Percentiles rank a stretch among this genome's conserved stretches.
Conservation (phyloP, 306 rosid species). For the Trifolium subterraneum region DNA sequence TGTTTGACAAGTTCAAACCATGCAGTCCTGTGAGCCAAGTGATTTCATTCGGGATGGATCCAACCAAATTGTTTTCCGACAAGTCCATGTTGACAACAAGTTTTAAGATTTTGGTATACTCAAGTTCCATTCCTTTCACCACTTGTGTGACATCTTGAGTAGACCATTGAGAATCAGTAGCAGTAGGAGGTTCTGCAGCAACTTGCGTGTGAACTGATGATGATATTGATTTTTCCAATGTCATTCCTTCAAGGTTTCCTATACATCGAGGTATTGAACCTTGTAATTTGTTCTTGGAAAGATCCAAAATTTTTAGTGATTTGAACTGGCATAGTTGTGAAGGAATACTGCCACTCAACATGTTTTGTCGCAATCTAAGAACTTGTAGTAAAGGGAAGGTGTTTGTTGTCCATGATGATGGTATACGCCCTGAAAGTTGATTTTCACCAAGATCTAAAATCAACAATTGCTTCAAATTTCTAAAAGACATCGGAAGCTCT, state of each 20-base stretch:
- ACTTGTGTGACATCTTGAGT: background rate
- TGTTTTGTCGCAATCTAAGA: slow-evolving; percentile 37
- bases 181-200: background rate
- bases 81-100: slow-evolving; percentile 28
- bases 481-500: background rate
- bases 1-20: slow-evolving; percentile 25
- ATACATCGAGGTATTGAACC: slow-evolving; percentile 40
- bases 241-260: slow-evolving; percentile 33
- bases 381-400: background rate
- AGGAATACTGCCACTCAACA: slow-evolving; percentile 26
- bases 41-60: slow-evolving; percentile 19
- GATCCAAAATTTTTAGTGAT: slow-evolving; percentile 26
- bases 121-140: slow-evolving; percentile 23
- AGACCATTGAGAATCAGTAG: background rate
- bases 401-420: slow-evolving; percentile 15
- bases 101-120: slow-evolving; percentile 1
- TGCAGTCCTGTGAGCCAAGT: slow-evolving; percentile 10
- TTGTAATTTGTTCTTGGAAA: slow-evolving; percentile 15
- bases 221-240: background rate
- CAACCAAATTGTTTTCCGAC: slow-evolving; percentile 34
- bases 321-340: slow-evolving; percentile 26
- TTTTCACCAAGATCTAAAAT: slow-evolving; percentile 41
- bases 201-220: background rate
- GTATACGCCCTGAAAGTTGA: slow-evolving; percentile 36
- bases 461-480: background rate